Conservation (phyloP, 2,329 filamentous ascomycete species). For the Alternaria arborescens region DNA sequence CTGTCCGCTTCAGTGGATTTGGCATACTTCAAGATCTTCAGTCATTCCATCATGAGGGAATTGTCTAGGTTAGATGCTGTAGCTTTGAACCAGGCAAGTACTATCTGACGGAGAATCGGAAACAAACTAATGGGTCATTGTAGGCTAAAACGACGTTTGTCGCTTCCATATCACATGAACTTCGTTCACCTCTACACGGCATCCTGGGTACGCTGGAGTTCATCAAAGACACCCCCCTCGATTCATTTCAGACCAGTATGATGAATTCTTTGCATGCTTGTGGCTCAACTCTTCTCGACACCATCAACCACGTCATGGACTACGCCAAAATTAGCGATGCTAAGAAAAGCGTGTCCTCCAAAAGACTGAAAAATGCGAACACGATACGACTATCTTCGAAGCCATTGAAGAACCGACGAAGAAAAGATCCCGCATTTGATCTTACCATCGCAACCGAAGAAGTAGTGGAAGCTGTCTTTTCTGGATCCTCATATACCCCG, state of each 20-base stretch:
- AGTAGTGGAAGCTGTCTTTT: slow-evolving; percentile 37
- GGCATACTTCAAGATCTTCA: slow-evolving; percentile 48
- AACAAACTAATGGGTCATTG: neutral
- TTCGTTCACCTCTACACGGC: slow-evolving; percentile 56
- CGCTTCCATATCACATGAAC: slow-evolving; percentile 62
- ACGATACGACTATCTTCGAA: slow-evolving; percentile 42
- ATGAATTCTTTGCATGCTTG: slow-evolving; percentile 56
- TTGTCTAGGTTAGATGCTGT: slow-evolving; percentile 62
- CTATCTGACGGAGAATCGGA: neutral
- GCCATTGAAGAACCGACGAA: slow-evolving; percentile 36
- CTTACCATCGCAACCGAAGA: slow-evolving; percentile 32
- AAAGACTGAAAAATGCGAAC: slow-evolving; percentile 37
- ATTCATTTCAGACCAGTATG: slow-evolving; percentile 56
- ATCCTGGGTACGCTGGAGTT: slow-evolving; percentile 59
- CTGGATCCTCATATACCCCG: slow-evolving; percentile 46
- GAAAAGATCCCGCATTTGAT: slow-evolving; percentile 31
- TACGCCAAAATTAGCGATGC: slow-evolving; percentile 39
- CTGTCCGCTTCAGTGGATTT: slow-evolving; percentile 43
- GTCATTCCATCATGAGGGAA: slow-evolving; percentile 65
- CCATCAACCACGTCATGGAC: slow-evolving; percentile 47
- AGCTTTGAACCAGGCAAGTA: slow-evolving; percentile 44
- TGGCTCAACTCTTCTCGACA: slow-evolving; percentile 61
- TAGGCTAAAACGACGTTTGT: slow-evolving; percentile 62
- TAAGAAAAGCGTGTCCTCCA: slow-evolving; percentile 50
- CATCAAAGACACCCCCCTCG: slow-evolving; percentile 54